Percentiles rank a stretch among this genome's conserved stretches.
Conservation (phyloP, 306 rosid species). For the Alnus glutinosa region DNA sequence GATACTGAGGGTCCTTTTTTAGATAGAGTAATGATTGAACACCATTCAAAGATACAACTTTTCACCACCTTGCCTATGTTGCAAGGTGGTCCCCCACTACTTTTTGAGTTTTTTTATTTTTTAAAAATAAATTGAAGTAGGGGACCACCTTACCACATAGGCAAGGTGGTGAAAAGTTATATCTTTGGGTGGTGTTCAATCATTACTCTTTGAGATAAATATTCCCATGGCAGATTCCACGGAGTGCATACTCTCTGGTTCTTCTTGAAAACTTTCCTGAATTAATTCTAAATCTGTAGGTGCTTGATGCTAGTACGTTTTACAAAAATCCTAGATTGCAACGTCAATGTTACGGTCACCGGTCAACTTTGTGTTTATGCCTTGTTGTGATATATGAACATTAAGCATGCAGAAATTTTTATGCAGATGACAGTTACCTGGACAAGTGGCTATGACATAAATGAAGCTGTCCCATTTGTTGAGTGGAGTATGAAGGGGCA, state of each 20-base stretch:
- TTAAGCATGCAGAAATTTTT: neutral
- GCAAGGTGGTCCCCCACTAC: no score
- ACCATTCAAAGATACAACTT: no score
- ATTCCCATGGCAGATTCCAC: neutral
- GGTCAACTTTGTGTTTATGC: neutral
- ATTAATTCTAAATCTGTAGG: neutral
- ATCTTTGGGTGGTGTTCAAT: no score
- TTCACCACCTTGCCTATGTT: no score
- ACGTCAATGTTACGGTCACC: no score
- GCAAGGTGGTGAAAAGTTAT: no score
- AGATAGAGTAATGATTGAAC: no score
- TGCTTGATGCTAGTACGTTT: neutral
- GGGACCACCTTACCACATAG: no score
- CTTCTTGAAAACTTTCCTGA: neutral
- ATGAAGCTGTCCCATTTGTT: conserved; percentile 68
- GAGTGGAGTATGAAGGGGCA: conserved; percentile 58
- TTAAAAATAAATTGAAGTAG: no score
- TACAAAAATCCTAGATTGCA: neutral
- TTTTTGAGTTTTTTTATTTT: no score
- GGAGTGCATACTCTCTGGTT: neutral
- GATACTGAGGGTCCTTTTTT: neutral
- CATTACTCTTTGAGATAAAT: no score
- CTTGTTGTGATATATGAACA: neutral
- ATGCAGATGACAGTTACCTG: conserved; percentile 89
- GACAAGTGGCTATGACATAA: conserved; percentile 80